Evolutionary conservation across 164 flowering plant genomes (phyloP).

Genomic region (Aristolochia californica): DNA sequence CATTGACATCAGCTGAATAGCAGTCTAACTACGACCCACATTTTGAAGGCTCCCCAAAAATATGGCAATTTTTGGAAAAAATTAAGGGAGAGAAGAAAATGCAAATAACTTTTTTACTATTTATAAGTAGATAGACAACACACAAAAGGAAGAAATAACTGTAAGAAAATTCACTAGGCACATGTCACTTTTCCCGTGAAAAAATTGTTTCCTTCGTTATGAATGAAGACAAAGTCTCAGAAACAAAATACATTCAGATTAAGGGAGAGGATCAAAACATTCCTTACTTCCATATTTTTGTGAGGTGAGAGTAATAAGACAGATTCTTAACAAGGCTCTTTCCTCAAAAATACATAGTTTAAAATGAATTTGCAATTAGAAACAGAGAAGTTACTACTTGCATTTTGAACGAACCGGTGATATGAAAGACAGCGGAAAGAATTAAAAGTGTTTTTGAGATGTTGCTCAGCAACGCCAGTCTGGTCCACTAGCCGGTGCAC

Average conservation of each 20-base stretch:
- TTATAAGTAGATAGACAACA: no score
- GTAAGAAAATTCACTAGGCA: no score
- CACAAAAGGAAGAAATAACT: no score
- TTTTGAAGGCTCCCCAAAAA: not conserved
- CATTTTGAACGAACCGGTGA: constrained; percentile 10
- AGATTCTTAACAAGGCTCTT: not conserved
- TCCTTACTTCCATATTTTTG: no score
- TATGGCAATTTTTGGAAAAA: not conserved
- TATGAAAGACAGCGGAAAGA: constrained; percentile 12
- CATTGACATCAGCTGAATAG: not conserved
- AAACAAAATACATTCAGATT: not conserved
- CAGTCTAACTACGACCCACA: no score
- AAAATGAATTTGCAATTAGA: no score
- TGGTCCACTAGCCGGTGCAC: constrained; percentile 13
- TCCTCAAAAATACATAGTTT: not conserved
- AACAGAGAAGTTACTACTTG: constrained; percentile 1
- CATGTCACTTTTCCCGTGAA: no score
- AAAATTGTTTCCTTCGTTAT: no score
- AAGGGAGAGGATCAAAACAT: no score
- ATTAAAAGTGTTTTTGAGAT: constrained; percentile 21
- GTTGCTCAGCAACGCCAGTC: constrained; percentile 16
- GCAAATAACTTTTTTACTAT: not conserved
- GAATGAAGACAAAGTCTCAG: no score
- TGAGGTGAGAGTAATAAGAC: not conserved
- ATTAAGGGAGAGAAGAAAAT: not conserved